Percentiles rank a stretch among this genome's conserved stretches.
phyloP scores from a whole-genome alignment of 306 rosid genomes.

The Cicer judaicum region DNA sequence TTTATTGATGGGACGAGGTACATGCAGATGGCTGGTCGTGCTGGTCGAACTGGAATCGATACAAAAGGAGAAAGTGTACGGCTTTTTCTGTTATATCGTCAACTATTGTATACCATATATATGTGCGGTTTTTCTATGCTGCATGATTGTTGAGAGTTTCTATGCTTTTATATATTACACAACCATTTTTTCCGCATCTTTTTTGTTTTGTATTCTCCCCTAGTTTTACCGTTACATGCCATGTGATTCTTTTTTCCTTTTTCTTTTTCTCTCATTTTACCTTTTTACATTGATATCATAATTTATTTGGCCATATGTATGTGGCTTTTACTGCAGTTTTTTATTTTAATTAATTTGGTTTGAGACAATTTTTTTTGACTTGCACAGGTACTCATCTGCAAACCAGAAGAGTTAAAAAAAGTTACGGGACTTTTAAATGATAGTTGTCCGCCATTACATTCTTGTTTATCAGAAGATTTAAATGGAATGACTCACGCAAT shows the following conservation, averaged over 20 bases:
- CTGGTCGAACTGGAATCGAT: constrained; percentile 99
- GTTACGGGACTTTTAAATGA: constrained; percentile 76
- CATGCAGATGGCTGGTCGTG: constrained; percentile 98
- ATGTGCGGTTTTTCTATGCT: constrained; percentile 24
- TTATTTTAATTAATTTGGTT: constrained; percentile 22
- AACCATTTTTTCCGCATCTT: not conserved
- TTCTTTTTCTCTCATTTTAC: constrained; percentile 9
- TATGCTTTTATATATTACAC: not conserved
- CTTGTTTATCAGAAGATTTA: constrained; percentile 92
- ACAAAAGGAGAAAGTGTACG: constrained; percentile 97
- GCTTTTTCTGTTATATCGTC: constrained; percentile 32
- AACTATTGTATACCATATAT: constrained; percentile 3
- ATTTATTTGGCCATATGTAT: constrained; percentile 32
- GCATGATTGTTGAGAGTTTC: not conserved
- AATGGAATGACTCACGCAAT: constrained; percentile 99
- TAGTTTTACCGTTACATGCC: not conserved
- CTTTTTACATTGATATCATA: constrained; percentile 25
- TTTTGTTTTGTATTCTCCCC: constrained; percentile 15
- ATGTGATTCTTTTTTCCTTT: not conserved
- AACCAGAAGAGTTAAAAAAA: constrained; percentile 83
- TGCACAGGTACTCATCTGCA: constrained; percentile 80
- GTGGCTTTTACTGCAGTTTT: constrained; percentile 19
- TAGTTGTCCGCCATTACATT: constrained; percentile 81
- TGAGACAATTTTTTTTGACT: constrained; percentile 4
- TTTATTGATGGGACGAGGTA: constrained; percentile 93